Percentiles rank a stretch among this genome's conserved stretches.
phyloP scores from a whole-genome alignment of 2,329 filamentous ascomycete genomes.

The Monosporascus sp. region DNA sequence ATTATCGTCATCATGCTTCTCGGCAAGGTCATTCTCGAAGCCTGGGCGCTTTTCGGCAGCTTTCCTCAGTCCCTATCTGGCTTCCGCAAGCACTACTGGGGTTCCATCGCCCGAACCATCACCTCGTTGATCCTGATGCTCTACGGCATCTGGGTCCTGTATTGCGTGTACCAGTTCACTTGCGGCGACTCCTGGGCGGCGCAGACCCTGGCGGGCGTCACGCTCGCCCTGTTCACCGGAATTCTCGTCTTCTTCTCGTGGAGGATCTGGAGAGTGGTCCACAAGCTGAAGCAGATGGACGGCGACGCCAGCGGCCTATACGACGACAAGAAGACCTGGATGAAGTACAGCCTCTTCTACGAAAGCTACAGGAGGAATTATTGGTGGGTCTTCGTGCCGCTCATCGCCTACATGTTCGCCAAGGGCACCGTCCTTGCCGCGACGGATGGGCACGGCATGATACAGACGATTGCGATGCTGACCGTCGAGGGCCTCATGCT shows the following conservation, averaged over 20 bases:
- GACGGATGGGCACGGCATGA: slow-evolving; percentile 77
- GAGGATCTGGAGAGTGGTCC: slow-evolving; percentile 75
- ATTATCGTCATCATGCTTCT: slow-evolving; percentile 85
- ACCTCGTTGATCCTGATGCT: slow-evolving; percentile 86
- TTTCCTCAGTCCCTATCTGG: slow-evolving; percentile 75
- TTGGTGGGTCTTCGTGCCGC: slow-evolving; percentile 95
- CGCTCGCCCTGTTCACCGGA: slow-evolving; percentile 73
- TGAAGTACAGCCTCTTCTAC: slow-evolving; percentile 96
- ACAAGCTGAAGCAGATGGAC: slow-evolving; percentile 66
- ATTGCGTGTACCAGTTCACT: slow-evolving; percentile 94
- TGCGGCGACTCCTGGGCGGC: slow-evolving; percentile 92
- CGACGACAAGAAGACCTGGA: slow-evolving; percentile 85
- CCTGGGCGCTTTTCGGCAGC: slow-evolving; percentile 82
- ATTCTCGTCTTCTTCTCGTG: slow-evolving; percentile 79
- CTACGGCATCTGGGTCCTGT: slow-evolving; percentile 92
- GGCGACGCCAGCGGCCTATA: slow-evolving; percentile 72
- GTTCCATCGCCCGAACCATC: slow-evolving; percentile 80
- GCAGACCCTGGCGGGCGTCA: slow-evolving; percentile 76
- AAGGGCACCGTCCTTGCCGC: slow-evolving; percentile 84
- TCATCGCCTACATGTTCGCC: slow-evolving; percentile 84
- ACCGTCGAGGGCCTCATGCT: slow-evolving; percentile 79
- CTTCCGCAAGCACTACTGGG: slow-evolving; percentile 97
- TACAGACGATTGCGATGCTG: slow-evolving; percentile 75
- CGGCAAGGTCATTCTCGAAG: slow-evolving; percentile 85
- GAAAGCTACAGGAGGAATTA: slow-evolving; percentile 90